Conservation (phyloP, 306 rosid species). For the Quercus variabilis region DNA sequence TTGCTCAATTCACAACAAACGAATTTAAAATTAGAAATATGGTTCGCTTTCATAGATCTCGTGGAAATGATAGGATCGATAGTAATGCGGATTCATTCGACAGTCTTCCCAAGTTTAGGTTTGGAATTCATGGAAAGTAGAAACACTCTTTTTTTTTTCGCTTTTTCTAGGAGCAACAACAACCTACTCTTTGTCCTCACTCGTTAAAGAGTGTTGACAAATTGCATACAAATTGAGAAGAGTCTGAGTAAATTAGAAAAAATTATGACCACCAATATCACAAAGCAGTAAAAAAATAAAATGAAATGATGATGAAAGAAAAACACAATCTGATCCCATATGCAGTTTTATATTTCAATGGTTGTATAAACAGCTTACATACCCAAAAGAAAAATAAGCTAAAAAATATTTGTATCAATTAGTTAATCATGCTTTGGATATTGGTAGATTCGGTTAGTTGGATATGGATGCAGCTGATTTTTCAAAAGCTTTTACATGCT, state of each 20-base stretch:
- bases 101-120: conserved; percentile 39
- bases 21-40: background rate
- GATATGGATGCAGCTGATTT: background rate
- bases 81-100: background rate
- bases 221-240: background rate
- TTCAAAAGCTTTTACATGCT: background rate
- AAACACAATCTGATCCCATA: background rate
- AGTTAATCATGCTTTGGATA: background rate
- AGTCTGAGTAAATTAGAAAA: conserved; percentile 9
- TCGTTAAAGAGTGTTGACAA: conserved; percentile 27
- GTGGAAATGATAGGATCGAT: background rate
- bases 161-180: conserved; percentile 7
- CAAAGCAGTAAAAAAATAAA: background rate
- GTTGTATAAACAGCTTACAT: background rate
- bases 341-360: background rate
- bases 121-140: conserved; percentile 16
- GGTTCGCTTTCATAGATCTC: background rate
- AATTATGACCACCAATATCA: conserved; percentile 4
- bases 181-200: conserved; percentile 42
- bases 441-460: background rate
- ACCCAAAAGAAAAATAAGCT: background rate
- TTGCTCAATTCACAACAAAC: background rate
- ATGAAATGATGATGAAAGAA: background rate
- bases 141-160: conserved; percentile 13
- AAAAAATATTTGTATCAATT: background rate